Evolutionary conservation across 2,329 filamentous ascomycete genomes (phyloP), one percentile per base, ranked within the genome.

Genomic region (Colletotrichum sp.): DNA sequence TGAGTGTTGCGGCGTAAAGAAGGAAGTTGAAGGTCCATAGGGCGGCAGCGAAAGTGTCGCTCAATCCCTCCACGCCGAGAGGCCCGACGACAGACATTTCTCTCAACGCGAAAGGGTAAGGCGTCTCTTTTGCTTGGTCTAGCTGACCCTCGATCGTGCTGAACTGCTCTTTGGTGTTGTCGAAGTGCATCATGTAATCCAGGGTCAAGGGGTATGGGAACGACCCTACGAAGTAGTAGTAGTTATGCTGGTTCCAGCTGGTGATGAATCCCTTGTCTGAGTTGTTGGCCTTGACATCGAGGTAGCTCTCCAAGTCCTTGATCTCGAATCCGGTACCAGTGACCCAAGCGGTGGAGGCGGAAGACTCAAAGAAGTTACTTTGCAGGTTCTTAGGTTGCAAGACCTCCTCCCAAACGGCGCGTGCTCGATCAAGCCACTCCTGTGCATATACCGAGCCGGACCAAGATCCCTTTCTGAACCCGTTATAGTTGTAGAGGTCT

Each of bases 211-310:
- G 73, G 48, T 73, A 75, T 11, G 73, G 59, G 36, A 75, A 68
- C 13, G 73, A 73, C 4, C 63, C 70, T 34, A 75, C 64, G 25
- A 75, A 75, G 39, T 73, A 75, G 34, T 68, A 75, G 64, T 75
- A 75, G 73, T 75, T 75, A 15, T 75, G 73, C 48, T 75, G 73
- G 34, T 75, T 75, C 73, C 73, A 75, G 13, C 64, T 68, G 19
- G 69, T 39, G 11, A 75, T 12, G 64, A 73, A 75, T n/a, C 73
- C 73, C 15, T 34, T 66, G 39, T 73, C 73, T 4, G 73, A 75
- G 28, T 68, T 52, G 34, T 65, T 73, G 44, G 73, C 64, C 70
- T 60, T 59, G 9, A 64, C 44, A 27, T 73, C 73, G 28, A 75
- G 71, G 1, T 48, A 64, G 7, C 13, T 30, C 22, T 16, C 36